Evolutionary conservation across 768 basidiomycete genomes (phyloP).

Genomic region (Russula vinacea): DNA sequence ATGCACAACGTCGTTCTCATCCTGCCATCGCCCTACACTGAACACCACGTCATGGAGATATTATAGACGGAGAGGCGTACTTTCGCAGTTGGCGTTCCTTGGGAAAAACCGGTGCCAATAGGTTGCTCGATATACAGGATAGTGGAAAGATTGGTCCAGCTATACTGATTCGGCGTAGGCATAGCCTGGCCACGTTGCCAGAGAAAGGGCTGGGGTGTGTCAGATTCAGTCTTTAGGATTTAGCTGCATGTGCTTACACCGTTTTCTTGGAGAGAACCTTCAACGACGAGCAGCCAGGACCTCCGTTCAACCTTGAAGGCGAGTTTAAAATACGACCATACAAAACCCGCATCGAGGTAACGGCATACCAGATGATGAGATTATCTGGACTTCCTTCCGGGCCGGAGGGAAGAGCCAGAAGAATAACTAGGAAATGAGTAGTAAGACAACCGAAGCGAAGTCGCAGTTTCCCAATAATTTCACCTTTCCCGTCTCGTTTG

Average conservation of each 20-base stretch:
- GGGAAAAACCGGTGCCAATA: conserved; percentile 75
- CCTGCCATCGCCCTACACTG: conserved; percentile 31
- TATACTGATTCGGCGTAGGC: conserved; percentile 60
- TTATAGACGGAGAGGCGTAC: conserved; percentile 28
- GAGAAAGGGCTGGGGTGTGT: conserved; percentile 52
- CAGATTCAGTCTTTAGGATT: background rate
- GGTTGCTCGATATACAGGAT: conserved; percentile 76
- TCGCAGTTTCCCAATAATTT: conserved; percentile 23
- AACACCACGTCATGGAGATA: background rate
- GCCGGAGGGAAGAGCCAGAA: conserved; percentile 83
- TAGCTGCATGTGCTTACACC: conserved; percentile 47
- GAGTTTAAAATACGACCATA: too few relatives aligned
- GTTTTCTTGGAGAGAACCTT: conserved; percentile 71
- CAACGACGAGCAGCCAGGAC: conserved; percentile 73
- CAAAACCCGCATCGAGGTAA: conserved; percentile 14
- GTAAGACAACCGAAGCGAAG: background rate
- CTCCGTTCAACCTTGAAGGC: conserved; percentile 66
- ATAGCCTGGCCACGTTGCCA: conserved; percentile 60
- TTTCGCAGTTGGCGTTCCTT: conserved; percentile 58
- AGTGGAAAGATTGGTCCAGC: conserved; percentile 79
- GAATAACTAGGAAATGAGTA: conserved; percentile 51
- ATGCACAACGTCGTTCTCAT: conserved; percentile 56
- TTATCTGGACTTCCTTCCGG: conserved; percentile 69
- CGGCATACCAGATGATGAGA: conserved; percentile 65
- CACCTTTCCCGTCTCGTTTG: conserved; percentile 66